Evolutionary conservation across 805 yeast genomes (phyloP).

Genomic region (Wickerhamomyces kurtzmanii): DNA sequence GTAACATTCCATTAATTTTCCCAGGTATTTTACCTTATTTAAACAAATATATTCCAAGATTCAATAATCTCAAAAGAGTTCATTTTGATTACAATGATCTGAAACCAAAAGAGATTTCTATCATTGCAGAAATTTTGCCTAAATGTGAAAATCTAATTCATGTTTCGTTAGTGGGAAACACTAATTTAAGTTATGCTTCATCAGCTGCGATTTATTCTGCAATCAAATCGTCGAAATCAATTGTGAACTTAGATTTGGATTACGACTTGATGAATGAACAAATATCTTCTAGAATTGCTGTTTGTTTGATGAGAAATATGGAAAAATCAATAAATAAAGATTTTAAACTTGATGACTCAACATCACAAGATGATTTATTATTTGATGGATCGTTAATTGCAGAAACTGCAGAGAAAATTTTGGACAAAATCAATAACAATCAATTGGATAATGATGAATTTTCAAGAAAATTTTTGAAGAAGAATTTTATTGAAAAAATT

Average conservation of each 20-base stretch:
- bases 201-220: slow-evolving; percentile 61
- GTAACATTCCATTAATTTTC: slow-evolving; percentile 59
- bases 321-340: slow-evolving; percentile 38
- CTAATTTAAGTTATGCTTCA: slow-evolving; percentile 44
- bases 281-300: slow-evolving; percentile 63
- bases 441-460: slow-evolving; percentile 20
- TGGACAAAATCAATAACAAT: slow-evolving; percentile 26
- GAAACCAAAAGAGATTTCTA: slow-evolving; percentile 40
- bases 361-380: slow-evolving; percentile 47
- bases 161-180: slow-evolving; percentile 59
- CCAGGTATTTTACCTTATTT: slow-evolving; percentile 51
- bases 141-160: slow-evolving; percentile 58
- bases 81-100: slow-evolving; percentile 66
- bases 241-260: slow-evolving; percentile 63
- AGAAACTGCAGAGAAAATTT: slow-evolving; percentile 60
- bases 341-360: slow-evolving; percentile 20
- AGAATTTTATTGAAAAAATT: slow-evolving; percentile 31
- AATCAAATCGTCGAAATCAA: slow-evolving; percentile 52
- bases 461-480: slow-evolving; percentile 25
- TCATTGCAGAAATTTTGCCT: slow-evolving; percentile 59
- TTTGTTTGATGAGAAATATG: slow-evolving; percentile 78
- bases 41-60: slow-evolving; percentile 57
- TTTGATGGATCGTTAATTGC: slow-evolving; percentile 70
- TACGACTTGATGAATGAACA: slow-evolving; percentile 48
- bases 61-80: slow-evolving; percentile 51